Evolutionary conservation across 495 filamentous ascomycete species (phyloP).

Genomic region (Corynascus novoguineensis): DNA sequence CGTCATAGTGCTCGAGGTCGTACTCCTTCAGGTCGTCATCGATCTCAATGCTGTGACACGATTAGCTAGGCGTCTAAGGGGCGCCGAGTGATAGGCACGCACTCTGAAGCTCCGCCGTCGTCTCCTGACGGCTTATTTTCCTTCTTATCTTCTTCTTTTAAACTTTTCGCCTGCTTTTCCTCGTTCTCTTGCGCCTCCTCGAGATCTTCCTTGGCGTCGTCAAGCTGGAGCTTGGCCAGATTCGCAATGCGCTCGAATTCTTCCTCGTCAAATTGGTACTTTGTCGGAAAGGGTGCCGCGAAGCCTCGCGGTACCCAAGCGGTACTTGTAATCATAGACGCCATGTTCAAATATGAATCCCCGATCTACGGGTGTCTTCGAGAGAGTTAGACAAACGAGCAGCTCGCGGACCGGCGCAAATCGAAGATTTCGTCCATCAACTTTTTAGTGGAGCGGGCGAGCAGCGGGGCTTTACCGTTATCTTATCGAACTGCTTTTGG

Average conservation of each 20-base stretch:
- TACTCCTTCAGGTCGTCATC: constrained; percentile 91
- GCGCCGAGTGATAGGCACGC: constrained; percentile 10
- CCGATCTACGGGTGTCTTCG: background rate
- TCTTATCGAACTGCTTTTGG: background rate
- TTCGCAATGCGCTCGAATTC: constrained; percentile 87
- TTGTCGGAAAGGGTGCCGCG: constrained; percentile 83
- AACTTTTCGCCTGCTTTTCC: constrained; percentile 13
- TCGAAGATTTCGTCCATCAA: constrained; percentile 25
- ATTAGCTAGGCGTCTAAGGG: background rate
- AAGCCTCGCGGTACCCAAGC: constrained; percentile 92
- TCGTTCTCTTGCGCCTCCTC: constrained; percentile 50
- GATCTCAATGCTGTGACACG: constrained; percentile 34
- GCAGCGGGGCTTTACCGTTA: constrained; percentile 38
- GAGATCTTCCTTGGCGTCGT: constrained; percentile 85
- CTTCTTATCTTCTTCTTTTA: constrained; percentile 15
- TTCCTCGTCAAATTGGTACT: constrained; percentile 86
- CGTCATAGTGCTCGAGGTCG: constrained; percentile 90
- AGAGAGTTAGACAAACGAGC: background rate
- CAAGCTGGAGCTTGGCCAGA: constrained; percentile 83
- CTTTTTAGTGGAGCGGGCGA: constrained; percentile 32
- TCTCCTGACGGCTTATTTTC: constrained; percentile 12
- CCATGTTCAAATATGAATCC: constrained; percentile 17
- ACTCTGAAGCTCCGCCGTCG: constrained; percentile 34
- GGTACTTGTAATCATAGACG: constrained; percentile 87
- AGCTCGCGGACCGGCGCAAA: constrained; percentile 6